Percentiles rank a stretch among this genome's conserved stretches.
phyloP scores from a whole-genome alignment of 768 basidiomycete species.

The Lentinula sp. region DNA sequence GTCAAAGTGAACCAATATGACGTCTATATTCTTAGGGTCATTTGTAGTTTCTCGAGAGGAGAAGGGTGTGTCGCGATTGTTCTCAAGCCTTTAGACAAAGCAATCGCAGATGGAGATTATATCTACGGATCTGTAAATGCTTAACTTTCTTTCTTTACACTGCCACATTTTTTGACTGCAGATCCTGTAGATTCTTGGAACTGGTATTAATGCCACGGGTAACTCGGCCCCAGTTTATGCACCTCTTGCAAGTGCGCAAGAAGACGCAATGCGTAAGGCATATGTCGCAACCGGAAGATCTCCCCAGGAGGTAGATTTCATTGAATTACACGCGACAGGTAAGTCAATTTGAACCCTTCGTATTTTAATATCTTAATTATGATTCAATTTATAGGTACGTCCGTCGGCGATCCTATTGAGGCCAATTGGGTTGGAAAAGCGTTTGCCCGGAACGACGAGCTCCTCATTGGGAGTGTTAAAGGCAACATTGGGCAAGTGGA shows the following conservation, averaged over 20 bases:
- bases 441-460: constrained; percentile 11
- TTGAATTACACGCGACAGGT: constrained; percentile 49
- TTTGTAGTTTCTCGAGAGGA: constrained; percentile 30
- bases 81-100: constrained; percentile 31
- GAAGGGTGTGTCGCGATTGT: constrained; percentile 34
- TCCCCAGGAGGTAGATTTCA: constrained; percentile 38
- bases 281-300: constrained; percentile 22
- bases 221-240: constrained; percentile 27
- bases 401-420: constrained; percentile 44
- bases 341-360: not conserved
- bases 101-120: constrained; percentile 30
- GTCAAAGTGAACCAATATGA: constrained; percentile 24
- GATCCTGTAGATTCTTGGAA: constrained; percentile 28
- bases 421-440: constrained; percentile 35
- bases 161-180: not conserved
- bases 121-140: constrained; percentile 32
- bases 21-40: constrained; percentile 34
- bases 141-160: not conserved
- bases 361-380: not conserved
- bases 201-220: constrained; percentile 32
- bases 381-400: constrained; percentile 24
- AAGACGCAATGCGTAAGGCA: constrained; percentile 29
- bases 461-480: constrained; percentile 37
- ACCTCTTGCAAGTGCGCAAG: constrained; percentile 31
- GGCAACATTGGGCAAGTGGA: constrained; percentile 36